These are phyloP conservation scores for Geotrichum klebahnii DNA, from an alignment of 1,139 yeast species.

Conservation along the genomic window DNA sequence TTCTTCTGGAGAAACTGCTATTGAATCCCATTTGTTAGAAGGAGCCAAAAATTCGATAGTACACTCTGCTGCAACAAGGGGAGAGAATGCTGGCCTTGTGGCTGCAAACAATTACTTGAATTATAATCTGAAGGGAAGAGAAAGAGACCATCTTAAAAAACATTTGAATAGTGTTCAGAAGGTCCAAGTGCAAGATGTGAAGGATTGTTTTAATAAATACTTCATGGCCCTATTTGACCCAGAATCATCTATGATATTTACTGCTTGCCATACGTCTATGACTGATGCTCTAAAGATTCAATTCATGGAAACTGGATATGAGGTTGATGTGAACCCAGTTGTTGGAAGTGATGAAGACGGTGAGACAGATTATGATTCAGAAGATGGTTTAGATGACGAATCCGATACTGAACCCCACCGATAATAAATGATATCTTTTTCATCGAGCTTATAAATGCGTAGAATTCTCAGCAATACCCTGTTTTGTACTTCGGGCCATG, in stretches of 20 bases:
- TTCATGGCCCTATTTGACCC: constrained; percentile 51
- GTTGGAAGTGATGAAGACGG: constrained; percentile 13
- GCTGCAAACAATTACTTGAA: constrained; percentile 65
- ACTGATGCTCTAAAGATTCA: constrained; percentile 47
- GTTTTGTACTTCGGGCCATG: no score
- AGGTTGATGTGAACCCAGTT: constrained; percentile 42
- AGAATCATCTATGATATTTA: constrained; percentile 55
- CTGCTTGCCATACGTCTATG: constrained; percentile 70
- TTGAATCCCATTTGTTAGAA: constrained; percentile 59
- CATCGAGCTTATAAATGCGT: background rate
- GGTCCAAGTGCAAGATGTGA: constrained; percentile 57
- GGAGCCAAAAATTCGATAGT: constrained; percentile 76
- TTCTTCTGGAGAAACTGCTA: constrained; percentile 49
- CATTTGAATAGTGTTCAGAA: constrained; percentile 33
- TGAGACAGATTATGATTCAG: constrained; percentile 13
- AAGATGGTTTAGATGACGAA: constrained; percentile 14
- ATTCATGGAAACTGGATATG: constrained; percentile 56
- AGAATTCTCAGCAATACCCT: no score
- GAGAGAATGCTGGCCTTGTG: constrained; percentile 53
- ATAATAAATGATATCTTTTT: background rate
- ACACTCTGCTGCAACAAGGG: constrained; percentile 62
- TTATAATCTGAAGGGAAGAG: constrained; percentile 62
- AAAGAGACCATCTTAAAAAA: constrained; percentile 55
- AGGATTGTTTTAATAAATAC: constrained; percentile 53
- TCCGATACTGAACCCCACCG: background rate